These are phyloP conservation scores for Discostella pseudostelligera DNA, from an alignment of 108 stramenopile species.

Conservation along the genomic window DNA sequence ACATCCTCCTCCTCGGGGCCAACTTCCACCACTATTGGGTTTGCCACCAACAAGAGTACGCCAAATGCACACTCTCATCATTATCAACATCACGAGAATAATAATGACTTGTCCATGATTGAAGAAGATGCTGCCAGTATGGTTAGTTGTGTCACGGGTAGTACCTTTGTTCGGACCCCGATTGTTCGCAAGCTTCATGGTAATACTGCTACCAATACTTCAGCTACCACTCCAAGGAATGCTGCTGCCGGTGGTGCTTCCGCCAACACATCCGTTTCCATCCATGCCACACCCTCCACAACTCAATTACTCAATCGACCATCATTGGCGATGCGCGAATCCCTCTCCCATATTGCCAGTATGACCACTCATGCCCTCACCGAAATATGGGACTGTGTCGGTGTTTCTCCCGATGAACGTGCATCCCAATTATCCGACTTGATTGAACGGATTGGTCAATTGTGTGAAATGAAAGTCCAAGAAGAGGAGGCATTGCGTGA, in stretches of 20 bases:
- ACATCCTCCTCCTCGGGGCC: background rate
- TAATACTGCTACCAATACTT: background rate
- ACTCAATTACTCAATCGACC: constrained; percentile 19
- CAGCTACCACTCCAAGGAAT: no score
- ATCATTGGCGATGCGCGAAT: constrained; percentile 25
- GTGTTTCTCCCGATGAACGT: constrained; percentile 78
- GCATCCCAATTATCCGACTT: constrained; percentile 71
- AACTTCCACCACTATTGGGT: background rate
- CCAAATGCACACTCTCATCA: constrained; percentile 2
- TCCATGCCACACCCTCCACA: background rate
- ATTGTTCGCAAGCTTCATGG: constrained; percentile 4
- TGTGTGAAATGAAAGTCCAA: constrained; percentile 71
- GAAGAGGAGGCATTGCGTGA: constrained; percentile 75
- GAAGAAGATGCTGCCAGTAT: constrained; percentile 20
- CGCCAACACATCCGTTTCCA: background rate
- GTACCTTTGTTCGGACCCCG: constrained; percentile 16
- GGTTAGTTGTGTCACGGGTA: constrained; percentile 12
- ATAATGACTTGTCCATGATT: constrained; percentile 30
- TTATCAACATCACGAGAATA: background rate
- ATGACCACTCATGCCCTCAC: constrained; percentile 73
- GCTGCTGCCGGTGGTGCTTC: background rate
- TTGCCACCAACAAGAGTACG: background rate
- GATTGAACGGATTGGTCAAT: constrained; percentile 52
- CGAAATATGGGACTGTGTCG: constrained; percentile 80
- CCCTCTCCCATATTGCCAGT: constrained; percentile 42